Percentiles rank a stretch among this genome's conserved stretches.
phyloP scores from a whole-genome alignment of 495 filamentous ascomycete genomes.

The Aspergillus heteromorphus region DNA sequence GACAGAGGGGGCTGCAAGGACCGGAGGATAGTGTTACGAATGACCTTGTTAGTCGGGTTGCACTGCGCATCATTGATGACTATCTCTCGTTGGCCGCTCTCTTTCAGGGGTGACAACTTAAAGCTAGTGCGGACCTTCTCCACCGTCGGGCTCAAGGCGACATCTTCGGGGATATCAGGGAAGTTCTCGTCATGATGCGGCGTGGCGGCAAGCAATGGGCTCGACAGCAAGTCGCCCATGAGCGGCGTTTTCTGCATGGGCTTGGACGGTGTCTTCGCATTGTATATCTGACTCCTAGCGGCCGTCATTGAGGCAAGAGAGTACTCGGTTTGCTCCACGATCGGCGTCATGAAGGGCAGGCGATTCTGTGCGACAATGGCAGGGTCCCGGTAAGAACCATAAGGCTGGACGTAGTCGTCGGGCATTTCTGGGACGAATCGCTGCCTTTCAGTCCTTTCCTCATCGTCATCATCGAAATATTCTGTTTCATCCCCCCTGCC shows the following conservation, averaged over 20 bases:
- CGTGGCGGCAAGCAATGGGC: constrained; percentile 23
- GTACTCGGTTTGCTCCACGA: constrained; percentile 89
- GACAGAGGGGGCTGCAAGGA: constrained; percentile 64
- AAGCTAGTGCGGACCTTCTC: constrained; percentile 36
- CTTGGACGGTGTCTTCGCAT: constrained; percentile 70
- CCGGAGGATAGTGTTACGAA: constrained; percentile 68
- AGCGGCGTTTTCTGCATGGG: constrained; percentile 11
- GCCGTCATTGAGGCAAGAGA: constrained; percentile 62
- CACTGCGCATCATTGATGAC: constrained; percentile 78
- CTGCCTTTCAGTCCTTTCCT: constrained; percentile 31
- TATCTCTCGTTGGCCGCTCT: constrained; percentile 38
- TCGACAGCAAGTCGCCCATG: constrained; percentile 34
- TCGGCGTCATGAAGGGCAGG: constrained; percentile 96
- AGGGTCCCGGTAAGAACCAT: constrained; percentile 69
- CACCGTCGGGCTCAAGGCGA: constrained; percentile 41
- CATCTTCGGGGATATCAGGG: constrained; percentile 31
- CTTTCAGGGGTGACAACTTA: constrained; percentile 16
- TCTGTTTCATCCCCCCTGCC: constrained; percentile 30
- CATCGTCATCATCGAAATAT: constrained; percentile 10
- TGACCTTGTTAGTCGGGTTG: constrained; percentile 74
- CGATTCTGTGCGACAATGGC: constrained; percentile 74
- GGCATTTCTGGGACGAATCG: constrained; percentile 67
- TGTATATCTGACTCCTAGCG: constrained; percentile 51
- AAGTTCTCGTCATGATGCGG: constrained; percentile 27
- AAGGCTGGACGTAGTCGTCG: constrained; percentile 75